Conservation (phyloP, 805 yeast species). For the Metschnikowia reukaufii region DNA sequence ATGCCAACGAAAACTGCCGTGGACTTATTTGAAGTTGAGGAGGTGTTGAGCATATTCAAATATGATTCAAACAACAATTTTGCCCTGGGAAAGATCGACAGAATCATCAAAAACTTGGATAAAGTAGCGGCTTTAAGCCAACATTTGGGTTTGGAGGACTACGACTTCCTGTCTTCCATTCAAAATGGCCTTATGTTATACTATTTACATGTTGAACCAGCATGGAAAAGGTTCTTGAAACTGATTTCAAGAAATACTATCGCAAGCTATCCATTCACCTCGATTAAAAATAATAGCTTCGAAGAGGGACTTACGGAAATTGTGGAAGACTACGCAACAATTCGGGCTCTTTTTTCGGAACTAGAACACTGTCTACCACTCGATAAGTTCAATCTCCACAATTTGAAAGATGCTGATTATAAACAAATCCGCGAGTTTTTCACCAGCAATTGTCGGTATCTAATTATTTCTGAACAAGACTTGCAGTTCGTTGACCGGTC, state of each 20-base stretch:
- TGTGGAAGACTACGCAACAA: conserved; percentile 9
- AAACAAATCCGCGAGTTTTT: conserved; percentile 6
- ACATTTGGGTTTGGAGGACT: conserved; percentile 18
- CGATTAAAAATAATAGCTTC: neutral
- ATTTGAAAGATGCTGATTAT: neutral
- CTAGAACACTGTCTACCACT: conserved; percentile 12
- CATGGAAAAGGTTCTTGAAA: conserved; percentile 19
- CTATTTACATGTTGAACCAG: conserved; percentile 20
- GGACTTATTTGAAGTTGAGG: conserved; percentile 7
- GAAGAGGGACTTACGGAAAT: conserved; percentile 1
- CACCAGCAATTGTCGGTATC: neutral
- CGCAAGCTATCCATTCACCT: conserved; percentile 15
- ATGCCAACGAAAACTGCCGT: conserved; percentile 15
- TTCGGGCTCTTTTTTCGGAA: conserved; percentile 11
- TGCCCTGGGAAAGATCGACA: conserved; percentile 4
- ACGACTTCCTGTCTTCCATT: conserved; percentile 17
- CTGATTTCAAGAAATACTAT: conserved; percentile 5
- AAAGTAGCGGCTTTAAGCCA: conserved; percentile 15
- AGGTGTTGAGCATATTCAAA: conserved; percentile 1
- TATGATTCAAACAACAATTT: conserved; percentile 5
- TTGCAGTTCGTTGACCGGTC: conserved; percentile 1
- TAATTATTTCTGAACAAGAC: conserved; percentile 7
- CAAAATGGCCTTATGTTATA: conserved; percentile 23
- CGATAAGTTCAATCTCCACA: conserved; percentile 5
- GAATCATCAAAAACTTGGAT: conserved; percentile 11